phyloP scores from a whole-genome alignment of 75 land plant genomes.

The Cryptomeria japonica region DNA sequence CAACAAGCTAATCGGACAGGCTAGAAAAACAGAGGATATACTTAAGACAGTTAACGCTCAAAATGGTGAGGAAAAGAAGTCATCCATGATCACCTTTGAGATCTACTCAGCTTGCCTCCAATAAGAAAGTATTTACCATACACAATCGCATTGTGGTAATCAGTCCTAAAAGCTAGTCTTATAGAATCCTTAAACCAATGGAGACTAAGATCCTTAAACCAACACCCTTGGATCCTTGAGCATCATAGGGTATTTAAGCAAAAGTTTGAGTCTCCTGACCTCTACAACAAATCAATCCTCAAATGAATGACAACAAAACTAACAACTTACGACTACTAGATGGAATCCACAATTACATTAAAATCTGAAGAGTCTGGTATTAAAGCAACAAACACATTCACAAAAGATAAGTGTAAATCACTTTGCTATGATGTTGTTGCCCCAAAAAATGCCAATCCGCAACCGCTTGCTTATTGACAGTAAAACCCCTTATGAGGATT shows the following conservation, averaged over 20 bases:
- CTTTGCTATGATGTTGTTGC: not conserved
- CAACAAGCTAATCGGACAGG: not conserved
- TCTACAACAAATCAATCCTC: not conserved
- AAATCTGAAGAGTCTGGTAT: not conserved
- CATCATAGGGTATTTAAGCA: not conserved
- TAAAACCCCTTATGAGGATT: not conserved
- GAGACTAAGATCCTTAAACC: not conserved
- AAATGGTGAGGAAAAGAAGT: not conserved
- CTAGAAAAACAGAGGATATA: not conserved
- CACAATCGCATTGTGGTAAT: not conserved
- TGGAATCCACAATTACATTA: not conserved
- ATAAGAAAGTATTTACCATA: not conserved
- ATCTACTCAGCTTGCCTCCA: not conserved
- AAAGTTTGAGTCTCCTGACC: not conserved
- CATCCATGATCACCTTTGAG: not conserved
- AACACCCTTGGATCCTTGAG: not conserved
- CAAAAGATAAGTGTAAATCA: not conserved
- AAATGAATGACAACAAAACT: not conserved
- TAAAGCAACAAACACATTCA: no score
- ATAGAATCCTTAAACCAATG: not conserved
- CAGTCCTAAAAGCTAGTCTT: not conserved
- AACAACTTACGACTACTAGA: not conserved
- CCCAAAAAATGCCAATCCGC: not conserved
- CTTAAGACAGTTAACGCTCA: not conserved
- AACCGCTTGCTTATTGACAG: not conserved